These are phyloP conservation scores for Arabidopsis arenosa DNA, from an alignment of 345 rosid species.

Conservation along the genomic window DNA sequence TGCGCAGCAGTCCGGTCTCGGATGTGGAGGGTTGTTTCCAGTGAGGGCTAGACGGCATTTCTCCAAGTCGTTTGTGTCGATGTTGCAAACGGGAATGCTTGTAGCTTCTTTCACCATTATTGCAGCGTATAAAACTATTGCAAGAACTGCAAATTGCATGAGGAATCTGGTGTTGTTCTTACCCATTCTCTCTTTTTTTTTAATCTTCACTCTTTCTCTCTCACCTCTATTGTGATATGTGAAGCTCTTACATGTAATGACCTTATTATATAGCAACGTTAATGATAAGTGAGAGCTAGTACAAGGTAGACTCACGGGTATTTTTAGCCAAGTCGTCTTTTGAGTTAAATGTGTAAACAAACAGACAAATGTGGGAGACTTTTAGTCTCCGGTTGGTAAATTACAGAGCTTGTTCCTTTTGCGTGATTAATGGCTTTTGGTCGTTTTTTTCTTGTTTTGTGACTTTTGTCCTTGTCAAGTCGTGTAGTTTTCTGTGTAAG, in stretches of 20 bases:
- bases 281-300: neutral
- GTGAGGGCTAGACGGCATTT: slow-evolving; percentile 54
- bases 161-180: slow-evolving; percentile 22
- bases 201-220: neutral
- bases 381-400: neutral
- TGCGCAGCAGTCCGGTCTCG: slow-evolving; percentile 51
- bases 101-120: slow-evolving; percentile 31
- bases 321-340: neutral
- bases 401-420: neutral
- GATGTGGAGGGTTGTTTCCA: slow-evolving; percentile 51
- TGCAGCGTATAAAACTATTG: slow-evolving; percentile 16
- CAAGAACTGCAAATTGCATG: slow-evolving; percentile 34
- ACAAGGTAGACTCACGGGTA: neutral
- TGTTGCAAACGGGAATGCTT: slow-evolving; percentile 43
- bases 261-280: slow-evolving; percentile 27
- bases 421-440: neutral
- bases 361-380: slow-evolving; percentile 28
- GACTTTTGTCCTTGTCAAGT: neutral
- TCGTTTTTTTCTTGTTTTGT: neutral
- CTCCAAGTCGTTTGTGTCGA: slow-evolving; percentile 43
- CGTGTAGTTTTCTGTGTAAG: neutral
- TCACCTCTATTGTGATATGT: slow-evolving; percentile 13
- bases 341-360: neutral
- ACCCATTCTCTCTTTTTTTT: slow-evolving; percentile 29
- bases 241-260: neutral